Evolutionary conservation across 2,329 filamentous ascomycete genomes (phyloP), one percentile per base, ranked within the genome.

Genomic region (Pyrenochaeta sp.): DNA sequence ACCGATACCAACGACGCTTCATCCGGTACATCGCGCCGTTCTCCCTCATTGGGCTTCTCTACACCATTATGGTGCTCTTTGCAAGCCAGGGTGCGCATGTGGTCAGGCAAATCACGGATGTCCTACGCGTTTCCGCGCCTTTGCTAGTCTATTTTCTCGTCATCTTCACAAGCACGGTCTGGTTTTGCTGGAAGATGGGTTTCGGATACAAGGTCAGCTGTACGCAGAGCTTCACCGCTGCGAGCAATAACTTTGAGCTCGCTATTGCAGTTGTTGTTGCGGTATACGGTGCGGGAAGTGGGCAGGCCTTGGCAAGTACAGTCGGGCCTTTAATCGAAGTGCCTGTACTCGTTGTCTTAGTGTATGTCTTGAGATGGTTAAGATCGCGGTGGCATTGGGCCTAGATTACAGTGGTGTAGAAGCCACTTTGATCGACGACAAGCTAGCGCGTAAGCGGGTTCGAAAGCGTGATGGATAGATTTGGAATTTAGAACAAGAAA

Each of bases 221-320:
- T 10, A 94, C 92, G 1, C 92, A 96, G 78, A 93, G 91, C 72
- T 95, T 96, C 69, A 96, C 91, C 0, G 93, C 92, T 0, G 93
- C 92, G 0, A 96, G 92, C 74, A 97, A 97, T 72, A 96, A 97
- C 73, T 97, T 97, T 70, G 93, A 97, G 80, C 80, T 97, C 25
- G 92, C 93, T 0, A 96, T 97, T 77, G 92, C 92, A 0, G 92
- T 97, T 0, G 91, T 91, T 0, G 88, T 96, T 2, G 90, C 92
- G 0, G 90, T 90, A 0, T 96, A 90, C 77, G 93, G 92, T 0
- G 84, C 89, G 0, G 80, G 90, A 40, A 94, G 91, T 68, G 88
- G 93, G 49, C 88, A 96, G 77, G 92, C 92, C 0, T 80, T 96
- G 44, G 92, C 93, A 0, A 84, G 90, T 7, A 96, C 92, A 0